Percentiles rank a stretch among this genome's conserved stretches.
Evolutionary conservation across 495 filamentous ascomycete genomes (phyloP).

Genomic region (Tuber magnatum): DNA sequence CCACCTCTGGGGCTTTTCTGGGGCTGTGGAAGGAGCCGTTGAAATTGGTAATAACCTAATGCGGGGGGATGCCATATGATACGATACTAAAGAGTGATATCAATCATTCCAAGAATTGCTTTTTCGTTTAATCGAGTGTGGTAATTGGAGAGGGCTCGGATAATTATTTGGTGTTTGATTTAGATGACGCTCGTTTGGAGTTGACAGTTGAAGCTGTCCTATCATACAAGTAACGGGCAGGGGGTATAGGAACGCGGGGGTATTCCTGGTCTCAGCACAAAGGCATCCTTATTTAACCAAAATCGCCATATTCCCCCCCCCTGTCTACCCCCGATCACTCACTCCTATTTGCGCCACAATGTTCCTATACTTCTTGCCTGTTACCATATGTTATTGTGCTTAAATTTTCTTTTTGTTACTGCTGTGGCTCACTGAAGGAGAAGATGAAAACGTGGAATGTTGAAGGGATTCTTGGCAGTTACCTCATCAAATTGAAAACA

Average conservation of each 20-base stretch:
- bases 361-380: no score
- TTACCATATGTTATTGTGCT: no score
- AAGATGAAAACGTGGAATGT: not conserved
- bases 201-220: not conserved
- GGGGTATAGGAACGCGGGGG: no score
- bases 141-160: not conserved
- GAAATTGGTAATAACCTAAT: not conserved
- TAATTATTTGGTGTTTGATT: not conserved
- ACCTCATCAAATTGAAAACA: not conserved
- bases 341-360: no score
- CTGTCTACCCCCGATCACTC: no score
- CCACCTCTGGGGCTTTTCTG: not conserved
- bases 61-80: not conserved
- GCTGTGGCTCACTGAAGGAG: not conserved
- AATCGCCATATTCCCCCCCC: no score
- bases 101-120: not conserved
- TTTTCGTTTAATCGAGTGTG: not conserved
- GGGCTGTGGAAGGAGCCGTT: not conserved
- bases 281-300: no score
- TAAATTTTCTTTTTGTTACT: not conserved
- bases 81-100: not conserved
- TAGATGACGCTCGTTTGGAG: slow-evolving; percentile 2
- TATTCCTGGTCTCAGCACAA: no score
- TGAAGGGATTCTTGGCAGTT: slow-evolving; percentile 1
- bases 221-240: no score